Conservation (phyloP, 78 protist genomes). For the Cavenderia fasciculata region DNA sequence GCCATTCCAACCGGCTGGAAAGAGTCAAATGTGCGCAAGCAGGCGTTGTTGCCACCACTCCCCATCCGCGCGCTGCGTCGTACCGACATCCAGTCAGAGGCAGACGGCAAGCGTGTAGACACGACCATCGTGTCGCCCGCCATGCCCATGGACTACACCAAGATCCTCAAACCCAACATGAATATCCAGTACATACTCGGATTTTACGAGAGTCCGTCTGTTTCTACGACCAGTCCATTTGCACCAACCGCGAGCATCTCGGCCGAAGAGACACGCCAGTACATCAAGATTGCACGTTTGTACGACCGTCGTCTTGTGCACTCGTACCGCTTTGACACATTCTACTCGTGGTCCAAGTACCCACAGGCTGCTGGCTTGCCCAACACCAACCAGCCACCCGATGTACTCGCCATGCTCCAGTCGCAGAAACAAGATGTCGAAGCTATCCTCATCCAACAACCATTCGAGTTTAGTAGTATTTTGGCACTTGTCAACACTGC, state of each 20-base stretch:
- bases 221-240: constrained; percentile 6
- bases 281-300: constrained; percentile 7
- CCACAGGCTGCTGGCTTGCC: too few relatives aligned
- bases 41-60: constrained; percentile 28
- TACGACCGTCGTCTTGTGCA: constrained; percentile 26
- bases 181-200: constrained; percentile 50
- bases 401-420: constrained; percentile 1
- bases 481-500: not conserved
- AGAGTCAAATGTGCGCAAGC: constrained; percentile 23
- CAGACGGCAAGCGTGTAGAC: constrained; percentile 45
- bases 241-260: not conserved
- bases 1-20: constrained; percentile 21
- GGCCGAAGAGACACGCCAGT: constrained; percentile 22
- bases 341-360: constrained; percentile 44
- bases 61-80: constrained; percentile 40
- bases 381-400: not conserved
- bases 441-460: not conserved
- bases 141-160: constrained; percentile 7
- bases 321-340: constrained; percentile 20
- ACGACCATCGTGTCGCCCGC: constrained; percentile 23
- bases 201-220: constrained; percentile 10
- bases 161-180: constrained; percentile 34
- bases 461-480: not conserved
- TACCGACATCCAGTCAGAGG: constrained; percentile 40
- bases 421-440: constrained; percentile 22